Evolutionary conservation across 2,329 filamentous ascomycete species (phyloP).

Genomic region (Fusarium fujikuroi): DNA sequence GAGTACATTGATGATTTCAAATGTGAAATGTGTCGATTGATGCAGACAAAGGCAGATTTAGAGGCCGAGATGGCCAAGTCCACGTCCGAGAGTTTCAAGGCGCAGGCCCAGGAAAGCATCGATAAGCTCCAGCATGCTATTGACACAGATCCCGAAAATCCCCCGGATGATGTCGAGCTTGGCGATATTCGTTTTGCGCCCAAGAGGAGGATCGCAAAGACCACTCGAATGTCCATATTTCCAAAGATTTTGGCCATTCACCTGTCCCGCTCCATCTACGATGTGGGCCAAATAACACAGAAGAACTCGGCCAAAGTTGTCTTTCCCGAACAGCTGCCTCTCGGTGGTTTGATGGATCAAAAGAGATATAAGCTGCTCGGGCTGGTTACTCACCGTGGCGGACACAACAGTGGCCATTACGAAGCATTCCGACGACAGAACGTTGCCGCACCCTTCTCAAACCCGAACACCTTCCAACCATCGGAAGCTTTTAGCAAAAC

Average conservation of each 20-base stretch:
- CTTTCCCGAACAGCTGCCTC: slow-evolving; percentile 86
- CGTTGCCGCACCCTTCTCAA: slow-evolving; percentile 81
- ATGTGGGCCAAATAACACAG: slow-evolving; percentile 77
- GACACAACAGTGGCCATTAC: slow-evolving; percentile 96
- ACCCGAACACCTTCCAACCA: slow-evolving; percentile 79
- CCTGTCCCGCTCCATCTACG: slow-evolving; percentile 92
- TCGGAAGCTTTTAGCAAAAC: slow-evolving; percentile 78
- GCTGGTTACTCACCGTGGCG: slow-evolving; percentile 93
- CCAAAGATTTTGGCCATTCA: slow-evolving; percentile 93
- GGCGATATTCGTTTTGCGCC: slow-evolving; percentile 81
- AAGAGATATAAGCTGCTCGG: slow-evolving; percentile 86
- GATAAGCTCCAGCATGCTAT: slow-evolving; percentile 75
- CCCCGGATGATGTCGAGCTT: slow-evolving; percentile 76
- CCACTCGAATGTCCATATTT: slow-evolving; percentile 87
- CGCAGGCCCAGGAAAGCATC: slow-evolving; percentile 67
- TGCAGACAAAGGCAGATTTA: slow-evolving; percentile 77
- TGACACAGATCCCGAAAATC: slow-evolving; percentile 81
- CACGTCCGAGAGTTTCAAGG: slow-evolving; percentile 62
- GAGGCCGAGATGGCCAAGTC: slow-evolving; percentile 67
- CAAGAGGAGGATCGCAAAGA: slow-evolving; percentile 84
- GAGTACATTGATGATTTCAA: slow-evolving; percentile 98
- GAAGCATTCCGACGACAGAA: slow-evolving; percentile 94
- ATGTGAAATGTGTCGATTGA: slow-evolving; percentile 90
- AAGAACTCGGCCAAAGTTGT: slow-evolving; percentile 96
- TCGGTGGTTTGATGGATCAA: slow-evolving; percentile 82